Evolutionary conservation across 2,329 filamentous ascomycete genomes (phyloP).

Genomic region (Colletotrichum lindemuthianum): DNA sequence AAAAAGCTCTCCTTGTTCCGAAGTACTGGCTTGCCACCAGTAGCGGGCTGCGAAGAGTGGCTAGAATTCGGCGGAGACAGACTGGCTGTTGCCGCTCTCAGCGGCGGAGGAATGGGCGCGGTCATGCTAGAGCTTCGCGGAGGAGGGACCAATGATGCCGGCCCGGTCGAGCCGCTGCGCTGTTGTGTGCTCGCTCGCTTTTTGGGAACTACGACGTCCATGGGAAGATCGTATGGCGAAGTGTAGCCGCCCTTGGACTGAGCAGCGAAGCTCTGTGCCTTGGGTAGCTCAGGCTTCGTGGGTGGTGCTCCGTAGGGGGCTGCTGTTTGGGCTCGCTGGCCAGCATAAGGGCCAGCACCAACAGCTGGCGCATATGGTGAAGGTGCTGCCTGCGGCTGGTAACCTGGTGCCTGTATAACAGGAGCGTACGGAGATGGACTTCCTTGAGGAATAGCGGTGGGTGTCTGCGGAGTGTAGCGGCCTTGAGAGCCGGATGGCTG

Average conservation of each 20-base stretch:
- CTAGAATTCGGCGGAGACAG: slow-evolving; percentile 49
- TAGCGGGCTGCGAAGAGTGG: slow-evolving; percentile 46
- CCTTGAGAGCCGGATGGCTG: slow-evolving; percentile 26
- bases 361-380: slow-evolving; percentile 33
- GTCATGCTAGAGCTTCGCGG: slow-evolving; percentile 72
- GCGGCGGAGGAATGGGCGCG: slow-evolving; percentile 41
- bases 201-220: slow-evolving; percentile 82
- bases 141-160: slow-evolving; percentile 55
- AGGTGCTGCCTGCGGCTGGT: slow-evolving; percentile 37
- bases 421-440: slow-evolving; percentile 41
- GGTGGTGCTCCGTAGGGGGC: slow-evolving; percentile 52
- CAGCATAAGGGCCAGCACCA: slow-evolving; percentile 28
- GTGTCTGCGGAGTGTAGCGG: slow-evolving; percentile 33
- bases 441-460: slow-evolving; percentile 12
- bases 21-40: slow-evolving; percentile 48
- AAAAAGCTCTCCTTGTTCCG: slow-evolving; percentile 72
- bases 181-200: slow-evolving; percentile 71
- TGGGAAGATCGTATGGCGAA: slow-evolving; percentile 94
- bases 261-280: slow-evolving; percentile 86
- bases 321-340: slow-evolving; percentile 41
- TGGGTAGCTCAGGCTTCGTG: slow-evolving; percentile 58
- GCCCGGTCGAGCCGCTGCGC: slow-evolving; percentile 46
- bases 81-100: slow-evolving; percentile 23
- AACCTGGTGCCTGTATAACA: slow-evolving; percentile 38
- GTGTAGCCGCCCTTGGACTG: slow-evolving; percentile 92